Percentiles rank a stretch among this genome's conserved stretches.
phyloP scores from a whole-genome alignment of 306 rosid genomes.

The Acacia confusa region DNA sequence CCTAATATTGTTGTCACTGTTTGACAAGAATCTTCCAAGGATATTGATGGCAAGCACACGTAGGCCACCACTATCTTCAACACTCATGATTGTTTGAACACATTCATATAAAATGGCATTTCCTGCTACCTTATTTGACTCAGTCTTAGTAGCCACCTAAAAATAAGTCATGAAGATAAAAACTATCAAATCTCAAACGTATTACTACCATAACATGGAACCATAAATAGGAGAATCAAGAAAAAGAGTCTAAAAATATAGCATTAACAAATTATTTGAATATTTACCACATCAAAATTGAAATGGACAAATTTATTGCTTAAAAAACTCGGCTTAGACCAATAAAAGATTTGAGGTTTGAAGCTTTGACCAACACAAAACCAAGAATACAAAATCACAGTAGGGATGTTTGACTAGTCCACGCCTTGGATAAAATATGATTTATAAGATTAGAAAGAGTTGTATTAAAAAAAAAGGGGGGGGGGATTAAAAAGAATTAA shows the following conservation, averaged over 20 bases:
- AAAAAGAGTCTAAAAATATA: slow-evolving; percentile 6
- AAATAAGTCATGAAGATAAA: slow-evolving; percentile 32
- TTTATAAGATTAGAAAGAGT: not conserved
- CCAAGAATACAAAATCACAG: slow-evolving; percentile 1
- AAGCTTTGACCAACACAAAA: slow-evolving; percentile 6
- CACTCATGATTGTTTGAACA: slow-evolving; percentile 97
- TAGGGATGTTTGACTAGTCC: slow-evolving; percentile 13
- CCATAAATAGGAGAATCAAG: slow-evolving; percentile 7
- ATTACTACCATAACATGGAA: not conserved
- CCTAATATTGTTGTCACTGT: slow-evolving; percentile 98
- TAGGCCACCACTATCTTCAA: slow-evolving; percentile 94
- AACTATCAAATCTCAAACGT: not conserved
- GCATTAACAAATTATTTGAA: slow-evolving; percentile 10
- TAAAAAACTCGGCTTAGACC: slow-evolving; percentile 10
- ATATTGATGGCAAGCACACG: slow-evolving; percentile 97
- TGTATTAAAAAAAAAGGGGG: no score
- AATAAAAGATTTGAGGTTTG: slow-evolving; percentile 14
- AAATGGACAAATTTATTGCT: slow-evolving; percentile 14
- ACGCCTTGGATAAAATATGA: slow-evolving; percentile 5
- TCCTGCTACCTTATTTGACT: slow-evolving; percentile 96
- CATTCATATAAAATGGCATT: slow-evolving; percentile 95
- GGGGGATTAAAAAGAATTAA: not conserved
- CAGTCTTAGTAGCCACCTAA: slow-evolving; percentile 98
- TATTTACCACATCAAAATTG: slow-evolving; percentile 4
- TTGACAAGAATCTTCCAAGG: slow-evolving; percentile 96